Conservation (phyloP, 1,284 basidiomycete species). For the Ganoderma sinense region DNA sequence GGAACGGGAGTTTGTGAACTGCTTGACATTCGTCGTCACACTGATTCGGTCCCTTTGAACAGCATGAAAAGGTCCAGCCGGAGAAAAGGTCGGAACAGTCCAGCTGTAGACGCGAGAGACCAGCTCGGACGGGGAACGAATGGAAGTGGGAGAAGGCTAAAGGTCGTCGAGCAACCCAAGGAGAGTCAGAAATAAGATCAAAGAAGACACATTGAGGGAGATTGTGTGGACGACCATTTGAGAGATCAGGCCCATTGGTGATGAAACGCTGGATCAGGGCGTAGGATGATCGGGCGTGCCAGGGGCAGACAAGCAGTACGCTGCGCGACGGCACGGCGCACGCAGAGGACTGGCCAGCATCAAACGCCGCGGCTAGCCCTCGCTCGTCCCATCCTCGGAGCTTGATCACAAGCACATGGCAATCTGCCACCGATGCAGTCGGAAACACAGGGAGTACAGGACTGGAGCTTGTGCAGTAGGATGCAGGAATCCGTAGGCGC, state of each 20-base stretch:
- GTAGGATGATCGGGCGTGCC: slow-evolving; percentile 10
- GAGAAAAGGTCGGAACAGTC: slow-evolving; percentile 23
- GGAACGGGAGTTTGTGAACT: slow-evolving; percentile 12
- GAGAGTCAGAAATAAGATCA: slow-evolving; percentile 9
- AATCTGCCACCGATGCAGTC: no score
- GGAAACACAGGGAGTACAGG: no score
- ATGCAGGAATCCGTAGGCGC: not conserved
- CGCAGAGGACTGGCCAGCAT: not conserved
- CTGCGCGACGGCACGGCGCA: slow-evolving; percentile 1
- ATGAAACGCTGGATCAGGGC: slow-evolving; percentile 20
- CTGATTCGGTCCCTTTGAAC: slow-evolving; percentile 11
- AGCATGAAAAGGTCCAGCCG: slow-evolving; percentile 31
- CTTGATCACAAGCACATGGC: not conserved
- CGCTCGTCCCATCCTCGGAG: not conserved
- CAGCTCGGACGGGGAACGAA: slow-evolving; percentile 29
- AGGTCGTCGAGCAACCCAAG: slow-evolving; percentile 5
- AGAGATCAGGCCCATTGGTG: slow-evolving; percentile 14
- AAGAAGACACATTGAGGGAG: slow-evolving; percentile 14
- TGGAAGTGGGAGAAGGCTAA: slow-evolving; percentile 12
- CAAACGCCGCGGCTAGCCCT: not conserved
- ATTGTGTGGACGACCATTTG: slow-evolving; percentile 1
- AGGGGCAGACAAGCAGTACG: slow-evolving; percentile 9
- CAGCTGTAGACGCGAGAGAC: slow-evolving; percentile 31
- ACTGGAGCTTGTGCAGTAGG: not conserved
- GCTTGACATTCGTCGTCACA: slow-evolving; percentile 26